Conservation (phyloP, 768 basidiomycete species). For the Pleurotus eryngii region DNA sequence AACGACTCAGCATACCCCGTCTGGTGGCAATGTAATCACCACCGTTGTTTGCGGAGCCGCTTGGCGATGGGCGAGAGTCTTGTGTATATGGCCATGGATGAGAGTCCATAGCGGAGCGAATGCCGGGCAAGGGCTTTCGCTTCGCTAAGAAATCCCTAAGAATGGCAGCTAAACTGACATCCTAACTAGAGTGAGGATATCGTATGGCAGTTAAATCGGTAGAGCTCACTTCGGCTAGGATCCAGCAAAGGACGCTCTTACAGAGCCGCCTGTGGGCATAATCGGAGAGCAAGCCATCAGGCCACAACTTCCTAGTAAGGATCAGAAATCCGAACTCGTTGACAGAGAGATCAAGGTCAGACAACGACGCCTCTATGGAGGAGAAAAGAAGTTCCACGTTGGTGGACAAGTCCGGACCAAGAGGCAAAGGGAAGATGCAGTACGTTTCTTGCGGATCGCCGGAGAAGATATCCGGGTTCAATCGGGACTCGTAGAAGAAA, state of each 20-base stretch:
- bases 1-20: conserved; percentile 48
- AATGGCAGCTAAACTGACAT: conserved; percentile 61
- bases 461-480: conserved; percentile 31
- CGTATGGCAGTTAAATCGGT: background rate
- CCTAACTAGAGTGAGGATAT: conserved; percentile 34
- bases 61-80: conserved; percentile 30
- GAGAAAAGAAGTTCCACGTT: conserved; percentile 72
- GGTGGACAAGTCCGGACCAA: conserved; percentile 66
- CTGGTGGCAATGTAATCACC: conserved; percentile 68
- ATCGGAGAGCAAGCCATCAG: conserved; percentile 67
- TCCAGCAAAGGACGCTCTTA: conserved; percentile 61
- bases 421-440: conserved; percentile 66
- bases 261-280: conserved; percentile 66
- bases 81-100: conserved; percentile 54
- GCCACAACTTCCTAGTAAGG: conserved; percentile 69
- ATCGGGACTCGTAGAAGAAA: conserved; percentile 51
- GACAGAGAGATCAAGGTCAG: conserved; percentile 66
- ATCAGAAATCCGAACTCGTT: conserved; percentile 75
- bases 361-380: conserved; percentile 67
- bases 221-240: conserved; percentile 61
- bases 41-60: conserved; percentile 51
- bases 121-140: conserved; percentile 58
- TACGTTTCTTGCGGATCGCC: conserved; percentile 31
- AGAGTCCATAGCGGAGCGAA: conserved; percentile 42
- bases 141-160: conserved; percentile 66